Evolutionary conservation across 345 rosid species (phyloP), one percentile per base, ranked within the genome.

Genomic region (Linum trigynum): DNA sequence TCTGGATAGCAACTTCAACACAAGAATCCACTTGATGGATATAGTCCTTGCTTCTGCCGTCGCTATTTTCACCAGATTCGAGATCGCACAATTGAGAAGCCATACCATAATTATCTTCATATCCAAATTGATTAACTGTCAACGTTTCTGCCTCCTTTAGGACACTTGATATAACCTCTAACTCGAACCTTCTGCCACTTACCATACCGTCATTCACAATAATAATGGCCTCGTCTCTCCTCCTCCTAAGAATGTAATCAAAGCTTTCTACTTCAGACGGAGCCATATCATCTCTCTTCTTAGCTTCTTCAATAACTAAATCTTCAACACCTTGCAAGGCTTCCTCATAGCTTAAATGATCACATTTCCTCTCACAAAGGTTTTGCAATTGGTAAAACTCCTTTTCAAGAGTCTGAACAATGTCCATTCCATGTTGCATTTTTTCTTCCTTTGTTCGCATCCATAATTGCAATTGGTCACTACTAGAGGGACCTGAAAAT

Each of bases 311-410:
- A 69, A 85, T 83, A 72, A 95, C 86, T 50, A 85, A 88, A 76
- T 81, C 85, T 79, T 94, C 96, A 68, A 90, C 72, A 61, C 82
- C 76, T 78, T 88, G 97, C 86, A 94, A 74, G 48, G 91, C 89
- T 77, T 84, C 92, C 78, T 88, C 91, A 42, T 85, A 88, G 78
- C 84, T 85, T 72, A 94, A 71, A 71, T 81, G 91, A 64, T 85
- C 86, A 68, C 79, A 78, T 78, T 94, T 94, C 69, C 87, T 84
- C 78, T 90, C 95, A 57, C 92, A 88, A 40, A 94, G 84, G 77
- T 72, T 82, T 81, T 88, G 88, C 64, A 94, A 80, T 71, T 83
- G 81, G 82, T 70, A 69, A 76, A 83, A 80, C 71, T 90, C 99
- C 69, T 94, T 88, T 77, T 88, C 91, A 65, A 94, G 92, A 59